Percentiles rank a stretch among this genome's conserved stretches.
Conservation (phyloP, 768 basidiomycete genomes). For the Panellus pusillus region DNA sequence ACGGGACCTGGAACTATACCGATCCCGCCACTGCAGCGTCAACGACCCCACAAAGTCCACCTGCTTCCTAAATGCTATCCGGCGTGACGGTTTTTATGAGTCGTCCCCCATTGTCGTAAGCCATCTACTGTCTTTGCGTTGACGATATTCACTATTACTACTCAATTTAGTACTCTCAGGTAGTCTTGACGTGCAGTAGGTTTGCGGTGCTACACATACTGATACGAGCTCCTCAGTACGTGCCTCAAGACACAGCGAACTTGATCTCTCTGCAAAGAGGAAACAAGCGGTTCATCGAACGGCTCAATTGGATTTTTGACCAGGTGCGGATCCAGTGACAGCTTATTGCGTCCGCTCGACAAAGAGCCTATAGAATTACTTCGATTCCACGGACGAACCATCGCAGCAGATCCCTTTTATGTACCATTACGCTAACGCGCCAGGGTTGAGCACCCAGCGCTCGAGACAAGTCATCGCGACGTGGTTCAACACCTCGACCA, state of each 20-base stretch:
- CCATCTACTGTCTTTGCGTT: not conserved
- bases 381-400: constrained; percentile 63
- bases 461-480: constrained; percentile 55
- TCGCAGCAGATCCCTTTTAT: constrained; percentile 70
- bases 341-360: not conserved
- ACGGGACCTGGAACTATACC: constrained; percentile 62
- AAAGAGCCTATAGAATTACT: constrained; percentile 44
- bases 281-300: constrained; percentile 47
- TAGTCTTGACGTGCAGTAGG: constrained; percentile 25
- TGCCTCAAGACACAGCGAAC: constrained; percentile 64
- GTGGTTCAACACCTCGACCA: constrained; percentile 55
- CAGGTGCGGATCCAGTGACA: constrained; percentile 32
- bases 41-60: constrained; percentile 58
- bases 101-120: constrained; percentile 59
- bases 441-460: constrained; percentile 57
- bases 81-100: constrained; percentile 66
- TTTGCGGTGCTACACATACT: not conserved
- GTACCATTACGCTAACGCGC: constrained; percentile 67
- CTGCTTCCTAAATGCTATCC: constrained; percentile 57
- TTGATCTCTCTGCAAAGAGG: constrained; percentile 65
- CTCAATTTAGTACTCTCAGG: constrained; percentile 53
- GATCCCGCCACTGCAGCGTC: constrained; percentile 66
- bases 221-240: constrained; percentile 44
- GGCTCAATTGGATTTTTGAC: constrained; percentile 59
- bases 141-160: not conserved